Base-by-base conservation (phyloP, 1,284 basidiomycete species). In the Tilletia indica region DNA sequence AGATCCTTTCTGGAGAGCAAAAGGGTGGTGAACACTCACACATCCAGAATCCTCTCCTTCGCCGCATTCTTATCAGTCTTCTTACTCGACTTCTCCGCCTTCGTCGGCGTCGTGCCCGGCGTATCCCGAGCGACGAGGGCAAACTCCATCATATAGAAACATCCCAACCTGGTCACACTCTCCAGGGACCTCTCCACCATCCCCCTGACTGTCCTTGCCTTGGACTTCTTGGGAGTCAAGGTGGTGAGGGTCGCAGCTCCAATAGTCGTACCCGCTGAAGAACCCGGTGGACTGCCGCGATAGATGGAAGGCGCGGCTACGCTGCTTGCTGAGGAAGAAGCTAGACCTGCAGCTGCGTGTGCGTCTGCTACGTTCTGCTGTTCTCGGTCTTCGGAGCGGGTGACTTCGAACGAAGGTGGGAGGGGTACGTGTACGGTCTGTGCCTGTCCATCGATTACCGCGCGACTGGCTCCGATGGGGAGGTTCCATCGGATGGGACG, bases 341-440 rank as follows among this genome's bases (percentile, higher is more conserved):
- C 8, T 11, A 19, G 19, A 19, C 51, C 51, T 11, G 42, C 42
- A 14, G 42, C 42, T 45, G 42, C 42, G 14, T 45, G 42, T 14
- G 42, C 42, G 6, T 45, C 47, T n/a, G 11, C 51, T 19, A 54
- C 16, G 9, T 54, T 11, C 19, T 54, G 51, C 2, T 19, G 51
- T 4, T 64, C 73, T 31, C 76, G 74, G 9, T 70, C 67, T 56
- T 80, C 79, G 47, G 77, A 76, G 69, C 36, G 31, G 31, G 78
- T 77, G 70, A 81, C 78, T 69, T 81, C 80, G 61, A 78, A 81
- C 47, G 76, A 78, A 31, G 80, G 80, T 19, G 80, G 80, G 19
- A 81, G 71, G 49, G 80, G 71, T 1, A 81, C 80, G 12, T 77
- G 71, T n/a, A 77, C 73, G 16, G 74, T 66, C 69, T 78, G 75